Evolutionary conservation across 805 yeast genomes (phyloP).

Genomic region (Ogataea neopini): DNA sequence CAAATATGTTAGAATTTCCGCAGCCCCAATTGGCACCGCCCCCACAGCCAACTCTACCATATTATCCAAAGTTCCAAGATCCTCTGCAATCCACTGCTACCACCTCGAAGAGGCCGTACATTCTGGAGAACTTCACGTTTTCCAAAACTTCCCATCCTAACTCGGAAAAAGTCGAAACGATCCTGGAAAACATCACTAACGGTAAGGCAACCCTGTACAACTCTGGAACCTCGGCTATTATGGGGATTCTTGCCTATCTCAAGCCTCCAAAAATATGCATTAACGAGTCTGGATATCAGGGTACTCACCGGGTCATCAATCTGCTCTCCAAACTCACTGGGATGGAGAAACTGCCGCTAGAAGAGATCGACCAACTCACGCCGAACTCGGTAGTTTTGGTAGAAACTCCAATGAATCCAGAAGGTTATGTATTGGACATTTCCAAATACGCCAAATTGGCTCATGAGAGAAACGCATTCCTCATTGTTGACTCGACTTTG

Average conservation of each 20-base stretch:
- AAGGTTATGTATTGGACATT: conserved; percentile 46
- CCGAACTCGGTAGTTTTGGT: conserved; percentile 48
- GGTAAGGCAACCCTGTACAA: conserved; percentile 49
- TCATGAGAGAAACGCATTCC: conserved; percentile 43
- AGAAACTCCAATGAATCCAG: conserved; percentile 59
- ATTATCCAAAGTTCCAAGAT: conserved; percentile 28
- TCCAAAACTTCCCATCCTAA: conserved; percentile 49
- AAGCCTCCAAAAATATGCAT: conserved; percentile 48
- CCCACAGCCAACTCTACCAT: conserved; percentile 19
- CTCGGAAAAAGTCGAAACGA: conserved; percentile 47
- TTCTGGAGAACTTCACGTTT: conserved; percentile 35
- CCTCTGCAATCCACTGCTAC: conserved; percentile 24
- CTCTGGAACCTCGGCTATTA: conserved; percentile 53
- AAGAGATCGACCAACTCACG: conserved; percentile 35
- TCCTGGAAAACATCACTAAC: conserved; percentile 45
- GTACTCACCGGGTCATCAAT: conserved; percentile 49
- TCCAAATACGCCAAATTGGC: conserved; percentile 44
- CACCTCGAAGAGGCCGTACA: conserved; percentile 22
- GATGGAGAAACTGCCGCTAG: conserved; percentile 38
- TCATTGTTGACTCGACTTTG: conserved; percentile 54
- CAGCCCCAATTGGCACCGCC: conserved; percentile 1
- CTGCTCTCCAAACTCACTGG: conserved; percentile 45
- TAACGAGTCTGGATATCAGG: conserved; percentile 51
- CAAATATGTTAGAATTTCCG: neutral
- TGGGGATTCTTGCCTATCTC: conserved; percentile 47